Evolutionary conservation across 441 rosid species (phyloP).

Genomic region (Mallotus repandus): DNA sequence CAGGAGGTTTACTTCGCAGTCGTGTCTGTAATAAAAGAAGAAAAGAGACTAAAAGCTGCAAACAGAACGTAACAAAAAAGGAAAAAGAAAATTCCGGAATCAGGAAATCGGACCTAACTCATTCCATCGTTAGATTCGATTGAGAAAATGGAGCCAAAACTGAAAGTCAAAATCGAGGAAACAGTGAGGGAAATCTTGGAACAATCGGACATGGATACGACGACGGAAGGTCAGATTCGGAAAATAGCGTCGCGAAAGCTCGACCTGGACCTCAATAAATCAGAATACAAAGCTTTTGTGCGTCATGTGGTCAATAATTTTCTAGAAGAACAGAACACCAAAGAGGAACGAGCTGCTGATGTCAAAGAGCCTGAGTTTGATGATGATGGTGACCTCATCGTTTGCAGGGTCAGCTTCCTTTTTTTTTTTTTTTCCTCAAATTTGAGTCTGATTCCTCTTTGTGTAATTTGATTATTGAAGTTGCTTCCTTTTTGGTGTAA

Average conservation of each 20-base stretch:
- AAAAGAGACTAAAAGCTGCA: background rate
- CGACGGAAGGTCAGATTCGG: slow-evolving; percentile 75
- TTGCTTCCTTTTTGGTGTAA: background rate
- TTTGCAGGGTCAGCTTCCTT: slow-evolving; percentile 55
- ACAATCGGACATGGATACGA: slow-evolving; percentile 65
- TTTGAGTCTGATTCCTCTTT: background rate
- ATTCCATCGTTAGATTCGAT: too few relatives aligned
- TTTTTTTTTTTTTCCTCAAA: background rate
- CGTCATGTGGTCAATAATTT: slow-evolving; percentile 55
- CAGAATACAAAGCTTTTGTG: slow-evolving; percentile 58
- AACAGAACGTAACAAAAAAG: background rate
- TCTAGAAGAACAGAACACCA: slow-evolving; percentile 52
- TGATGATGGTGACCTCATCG: slow-evolving; percentile 76
- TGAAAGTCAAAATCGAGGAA: slow-evolving; percentile 45
- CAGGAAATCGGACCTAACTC: background rate
- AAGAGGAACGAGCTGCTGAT: slow-evolving; percentile 28
- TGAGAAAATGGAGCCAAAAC: slow-evolving; percentile 48
- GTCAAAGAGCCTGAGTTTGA: slow-evolving; percentile 44
- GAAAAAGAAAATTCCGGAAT: background rate
- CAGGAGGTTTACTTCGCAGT: too few relatives aligned
- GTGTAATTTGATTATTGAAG: background rate
- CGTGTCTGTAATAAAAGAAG: too few relatives aligned
- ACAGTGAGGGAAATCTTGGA: slow-evolving; percentile 60
- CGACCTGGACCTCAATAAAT: slow-evolving; percentile 56
- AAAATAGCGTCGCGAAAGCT: slow-evolving; percentile 61